Evolutionary conservation across 75 land plant genomes (phyloP), one percentile per base, ranked within the genome.

Genomic region (Cryptomeria japonica): DNA sequence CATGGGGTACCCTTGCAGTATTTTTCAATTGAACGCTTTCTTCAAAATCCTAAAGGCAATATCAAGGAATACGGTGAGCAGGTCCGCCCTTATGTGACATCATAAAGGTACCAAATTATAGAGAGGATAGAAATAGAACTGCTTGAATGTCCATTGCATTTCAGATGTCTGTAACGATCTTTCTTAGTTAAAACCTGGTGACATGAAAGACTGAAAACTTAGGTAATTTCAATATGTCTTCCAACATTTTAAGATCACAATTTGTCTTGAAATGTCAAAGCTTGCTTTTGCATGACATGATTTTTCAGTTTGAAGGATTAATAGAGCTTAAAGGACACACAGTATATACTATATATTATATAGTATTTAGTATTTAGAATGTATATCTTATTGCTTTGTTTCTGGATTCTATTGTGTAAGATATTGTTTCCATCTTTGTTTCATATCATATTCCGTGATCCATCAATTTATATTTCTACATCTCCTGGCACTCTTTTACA

Each of bases 11-110:
- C 93, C 32, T 37, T 97, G 84, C 86, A 87, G 83, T 47, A 88
- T n/a, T 97, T 97, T 68, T 91, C 93, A 31, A 31, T 97, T 42
- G 76, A 80, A 19, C 93, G 99, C 84, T 96, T 97, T 79, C 47
- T 86, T 42, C 88, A 86, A 31, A 87, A 90, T 80, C 87, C 93
- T 3, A 82, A 80, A 49, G 99, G 99, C 41, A 97, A 97, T 89
- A 55, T 84, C 38, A 97, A 97, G 87, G 92, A 88, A 2, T 91
- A 85, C 70, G 91, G 42, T 6, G 93, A 89, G 70, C 92, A 89
- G 46, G 93, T 93, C 7, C 53, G 25, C 0, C 75, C 72, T 51
- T 75, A 87, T 84, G 5, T 13, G 49, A 41, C 49, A 12, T 25
- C 84, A 44, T 82, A 82, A 44, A 44, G 51, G 49, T 82, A 19